Base-by-base conservation (phyloP, 2,329 filamentous ascomycete genomes). In the Mycocentrospora acerina region DNA sequence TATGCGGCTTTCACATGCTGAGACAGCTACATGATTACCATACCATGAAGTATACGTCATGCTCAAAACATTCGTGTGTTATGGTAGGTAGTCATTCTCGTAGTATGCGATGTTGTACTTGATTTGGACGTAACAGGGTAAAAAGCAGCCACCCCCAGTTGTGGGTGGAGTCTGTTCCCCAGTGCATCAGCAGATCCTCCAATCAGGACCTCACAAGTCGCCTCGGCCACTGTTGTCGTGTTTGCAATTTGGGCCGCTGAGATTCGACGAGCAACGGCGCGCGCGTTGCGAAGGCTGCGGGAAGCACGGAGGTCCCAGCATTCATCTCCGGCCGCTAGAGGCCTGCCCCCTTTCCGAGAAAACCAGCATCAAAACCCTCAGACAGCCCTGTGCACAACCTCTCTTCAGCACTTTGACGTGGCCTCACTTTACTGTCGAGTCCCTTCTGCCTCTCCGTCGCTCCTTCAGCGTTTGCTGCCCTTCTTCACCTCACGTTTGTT, bases 291-390 rank as follows among this genome's bases (percentile, higher is more conserved):
- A 35, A 31, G 32, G 35, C 42, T 36, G 40, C 60, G 61, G 59
- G 40, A 57, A 38, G 46, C 44, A 46, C 59, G 60, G 57, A 56
- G 48, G 50, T 44, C 46, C 46, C 44, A 40, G 51, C 38, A 45
- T 53, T 62, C 60, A 64, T 64, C 54, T 64, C 59, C 60, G 61
- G 55, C 46, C 61, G 62, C 62, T 64, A 60, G 63, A 55, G 53
- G 45, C 51, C 42, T 46, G 42, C 19, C 19, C 19, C 19, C 19
- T 22, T 40, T 42, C 48, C 55, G 42, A 59, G 57, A 56, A 55
- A 32, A 34, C 40, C 6, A 36, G 41, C 48, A 46, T 55, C 49
- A 58, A 55, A 55, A 59, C 35, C 47, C 37, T 35, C 36, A 28
- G 19, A 9, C 19, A 22, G 9, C 19, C 5, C 19, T 29, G 25